phyloP scores from a whole-genome alignment of 2,329 filamentous ascomycete genomes.

The Pseudopyricularia javanii region DNA sequence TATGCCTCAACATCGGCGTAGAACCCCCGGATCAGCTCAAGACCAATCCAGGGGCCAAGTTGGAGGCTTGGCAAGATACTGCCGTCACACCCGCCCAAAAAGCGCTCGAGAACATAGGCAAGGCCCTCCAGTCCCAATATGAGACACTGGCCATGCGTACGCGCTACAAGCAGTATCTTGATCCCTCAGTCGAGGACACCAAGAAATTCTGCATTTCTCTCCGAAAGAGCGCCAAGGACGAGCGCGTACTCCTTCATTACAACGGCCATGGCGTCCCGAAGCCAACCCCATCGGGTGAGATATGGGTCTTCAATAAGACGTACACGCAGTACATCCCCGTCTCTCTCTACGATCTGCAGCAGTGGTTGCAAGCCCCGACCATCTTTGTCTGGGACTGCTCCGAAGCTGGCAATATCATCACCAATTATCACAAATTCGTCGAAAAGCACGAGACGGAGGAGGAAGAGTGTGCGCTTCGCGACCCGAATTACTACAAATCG shows the following conservation, averaged over 20 bases:
- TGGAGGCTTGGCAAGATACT: conserved; percentile 96
- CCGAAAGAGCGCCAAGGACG: conserved; percentile 85
- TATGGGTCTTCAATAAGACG: conserved; percentile 98
- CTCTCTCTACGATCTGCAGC: conserved; percentile 86
- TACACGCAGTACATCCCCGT: conserved; percentile 99
- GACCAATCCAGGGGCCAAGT: conserved; percentile 81
- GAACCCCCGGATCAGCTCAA: conserved; percentile 96
- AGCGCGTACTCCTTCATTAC: conserved; percentile 94
- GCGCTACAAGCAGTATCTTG: conserved; percentile 93
- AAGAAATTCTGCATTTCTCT: conserved; percentile 91
- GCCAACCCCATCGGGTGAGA: conserved; percentile 88
- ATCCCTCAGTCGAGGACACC: conserved; percentile 93
- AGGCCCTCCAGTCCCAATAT: conserved; percentile 90
- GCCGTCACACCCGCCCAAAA: conserved; percentile 70
- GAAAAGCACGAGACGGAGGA: conserved; percentile 92
- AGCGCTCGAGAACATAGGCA: conserved; percentile 86
- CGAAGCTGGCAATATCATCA: conserved; percentile 88
- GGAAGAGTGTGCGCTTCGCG: conserved; percentile 58
- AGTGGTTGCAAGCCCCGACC: conserved; percentile 89
- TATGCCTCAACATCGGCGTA: conserved; percentile 94
- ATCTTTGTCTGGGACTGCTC: conserved; percentile 98
- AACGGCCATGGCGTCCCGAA: conserved; percentile 96
- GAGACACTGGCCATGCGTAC: conserved; percentile 89
- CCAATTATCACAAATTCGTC: conserved; percentile 87
- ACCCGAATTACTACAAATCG: conserved; percentile 75